Evolutionary conservation across 1,139 yeast genomes (phyloP).

Genomic region (Geotrichum cucujoidarum): DNA sequence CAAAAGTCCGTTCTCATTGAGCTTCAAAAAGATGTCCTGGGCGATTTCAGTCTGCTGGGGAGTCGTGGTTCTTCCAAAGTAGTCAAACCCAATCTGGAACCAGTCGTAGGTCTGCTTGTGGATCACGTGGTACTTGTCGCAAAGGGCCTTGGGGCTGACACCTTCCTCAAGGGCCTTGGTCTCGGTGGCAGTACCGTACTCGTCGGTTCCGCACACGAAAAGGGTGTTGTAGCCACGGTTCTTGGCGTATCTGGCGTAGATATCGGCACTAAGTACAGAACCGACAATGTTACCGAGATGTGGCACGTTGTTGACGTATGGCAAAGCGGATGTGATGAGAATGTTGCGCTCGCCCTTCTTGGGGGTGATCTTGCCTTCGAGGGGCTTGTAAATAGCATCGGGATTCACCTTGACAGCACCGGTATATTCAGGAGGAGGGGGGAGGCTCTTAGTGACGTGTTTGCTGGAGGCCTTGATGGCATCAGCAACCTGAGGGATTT

Average conservation of each 20-base stretch:
- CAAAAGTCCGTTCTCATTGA: constrained; percentile 66
- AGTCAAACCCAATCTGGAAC: constrained; percentile 93
- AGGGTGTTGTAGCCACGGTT: constrained; percentile 83
- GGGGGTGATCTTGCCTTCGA: constrained; percentile 45
- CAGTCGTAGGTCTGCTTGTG: constrained; percentile 91
- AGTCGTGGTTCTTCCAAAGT: constrained; percentile 96
- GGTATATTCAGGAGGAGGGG: constrained; percentile 47
- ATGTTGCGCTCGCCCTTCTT: constrained; percentile 69
- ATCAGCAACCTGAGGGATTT: constrained; percentile 23
- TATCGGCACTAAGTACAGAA: constrained; percentile 90
- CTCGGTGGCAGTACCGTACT: constrained; percentile 98
- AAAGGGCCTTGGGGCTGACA: constrained; percentile 77
- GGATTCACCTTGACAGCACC: constrained; percentile 45
- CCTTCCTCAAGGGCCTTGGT: constrained; percentile 95
- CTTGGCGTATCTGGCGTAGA: constrained; percentile 84
- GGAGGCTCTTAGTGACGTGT: constrained; percentile 9
- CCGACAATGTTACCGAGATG: constrained; percentile 97
- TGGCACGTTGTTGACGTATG: constrained; percentile 96
- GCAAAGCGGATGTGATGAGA: constrained; percentile 90
- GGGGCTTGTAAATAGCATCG: constrained; percentile 29
- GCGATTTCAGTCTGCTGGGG: constrained; percentile 89
- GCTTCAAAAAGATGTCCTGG: constrained; percentile 79
- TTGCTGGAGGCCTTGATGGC: constrained; percentile 18
- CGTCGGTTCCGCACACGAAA: constrained; percentile 94
- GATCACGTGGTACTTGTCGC: constrained; percentile 82